Evolutionary conservation across 2,329 filamentous ascomycete species (phyloP).

Genomic region (Cercospora zeina): DNA sequence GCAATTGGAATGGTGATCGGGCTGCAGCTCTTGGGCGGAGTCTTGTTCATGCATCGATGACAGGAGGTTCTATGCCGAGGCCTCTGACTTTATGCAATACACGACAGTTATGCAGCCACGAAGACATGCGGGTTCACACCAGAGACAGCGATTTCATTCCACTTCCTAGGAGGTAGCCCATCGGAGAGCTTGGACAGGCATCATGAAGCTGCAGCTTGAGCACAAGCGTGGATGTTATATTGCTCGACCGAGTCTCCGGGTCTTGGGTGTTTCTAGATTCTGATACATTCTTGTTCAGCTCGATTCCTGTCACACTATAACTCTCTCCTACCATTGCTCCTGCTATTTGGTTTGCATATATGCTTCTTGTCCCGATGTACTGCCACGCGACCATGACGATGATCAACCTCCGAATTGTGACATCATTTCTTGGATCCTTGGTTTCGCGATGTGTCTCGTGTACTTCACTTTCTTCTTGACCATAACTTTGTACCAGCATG

Average conservation of each 20-base stretch:
- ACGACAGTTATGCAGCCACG: conserved; percentile 18
- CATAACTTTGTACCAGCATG: not conserved
- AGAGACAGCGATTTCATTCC: not conserved
- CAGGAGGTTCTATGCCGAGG: not conserved
- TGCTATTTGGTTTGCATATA: not conserved
- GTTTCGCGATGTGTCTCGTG: not conserved
- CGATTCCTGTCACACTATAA: not conserved
- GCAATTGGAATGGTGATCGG: conserved; percentile 26
- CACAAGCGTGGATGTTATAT: conserved; percentile 4
- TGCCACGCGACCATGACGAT: conserved; percentile 4
- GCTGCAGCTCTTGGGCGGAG: conserved; percentile 30
- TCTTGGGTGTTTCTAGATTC: not conserved
- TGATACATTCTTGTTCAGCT: not conserved
- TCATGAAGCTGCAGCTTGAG: conserved; percentile 8
- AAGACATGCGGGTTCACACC: conserved; percentile 11
- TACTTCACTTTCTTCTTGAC: conserved; percentile 2
- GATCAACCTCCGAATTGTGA: not conserved
- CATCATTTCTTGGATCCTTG: not conserved
- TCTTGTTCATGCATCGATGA: conserved; percentile 26
- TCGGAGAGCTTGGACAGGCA: conserved; percentile 3
- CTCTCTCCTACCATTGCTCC: not conserved
- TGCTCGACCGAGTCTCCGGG: not conserved
- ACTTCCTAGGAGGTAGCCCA: not conserved
- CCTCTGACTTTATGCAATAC: not conserved
- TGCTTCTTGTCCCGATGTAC: conserved; percentile 5